Evolutionary conservation across 805 yeast genomes (phyloP), one percentile per base, ranked within the genome.

Genomic region (Candida insectorum): DNA sequence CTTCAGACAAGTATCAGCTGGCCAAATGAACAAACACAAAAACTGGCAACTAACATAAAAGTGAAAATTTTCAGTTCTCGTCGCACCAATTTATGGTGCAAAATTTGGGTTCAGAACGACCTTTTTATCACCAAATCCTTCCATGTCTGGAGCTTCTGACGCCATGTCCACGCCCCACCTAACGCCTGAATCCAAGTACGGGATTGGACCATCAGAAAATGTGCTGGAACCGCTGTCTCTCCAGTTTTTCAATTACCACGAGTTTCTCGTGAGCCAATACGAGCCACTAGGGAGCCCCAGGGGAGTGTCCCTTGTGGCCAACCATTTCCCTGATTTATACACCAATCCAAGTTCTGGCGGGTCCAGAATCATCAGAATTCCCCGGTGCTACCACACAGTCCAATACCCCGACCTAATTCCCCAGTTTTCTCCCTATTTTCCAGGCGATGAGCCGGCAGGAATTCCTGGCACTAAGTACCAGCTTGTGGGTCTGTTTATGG

Each of bases 361-460:
- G 15, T 67, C 48, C 38, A 28, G 36, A 13, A 36, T 47, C 6
- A 75, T 84, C 0, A 58, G 91, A 38, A 65, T 82, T 3, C 87
- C 91, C 4, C 53, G 88, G 40, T 37, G 62, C 2, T 75, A 68
- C 36, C 58, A 59, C 12, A 44, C 49, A 1, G 26, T 40, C 13
- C 34, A 21, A 5, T 51, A 47, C 7, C 59, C 67, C 3, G 69
- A 68, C 38, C 23, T 58, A 20, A 60, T 65, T 13, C 87, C 88
- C 2, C 73, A 66, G 42, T 82, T 81, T 49, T 77, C 83, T 6
- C 51, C 52, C 0, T 51, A 40, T 6, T 42, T 69, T 0, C 88
- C 88, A 0, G 89, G 89, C 0, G 41, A 28, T 2, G 88, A 82
- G 45, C 75, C 79, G 2, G 86, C 81, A 2, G 85, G 85, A 0